A percentile compares a stretch with the other conserved stretches of the same genome.
These are phyloP conservation scores for Aethionema arabicum DNA, from an alignment of 345 rosid species.

Conservation along the genomic window DNA sequence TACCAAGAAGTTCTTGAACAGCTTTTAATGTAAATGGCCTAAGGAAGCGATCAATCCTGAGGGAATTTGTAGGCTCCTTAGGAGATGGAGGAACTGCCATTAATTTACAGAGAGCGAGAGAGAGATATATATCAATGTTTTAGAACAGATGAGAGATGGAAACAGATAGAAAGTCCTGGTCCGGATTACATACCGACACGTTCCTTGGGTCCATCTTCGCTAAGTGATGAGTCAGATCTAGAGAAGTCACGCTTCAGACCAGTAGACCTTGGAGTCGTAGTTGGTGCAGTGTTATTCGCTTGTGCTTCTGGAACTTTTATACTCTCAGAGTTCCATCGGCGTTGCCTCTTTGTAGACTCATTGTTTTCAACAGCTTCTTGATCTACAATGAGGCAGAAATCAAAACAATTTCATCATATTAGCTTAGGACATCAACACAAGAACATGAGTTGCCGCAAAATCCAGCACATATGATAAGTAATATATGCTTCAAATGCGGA, in stretches of 20 bases:
- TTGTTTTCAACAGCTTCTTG: constrained; percentile 58
- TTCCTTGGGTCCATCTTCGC: constrained; percentile 74
- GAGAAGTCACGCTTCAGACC: constrained; percentile 59
- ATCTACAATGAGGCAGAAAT: constrained; percentile 44
- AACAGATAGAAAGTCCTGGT: constrained; percentile 27
- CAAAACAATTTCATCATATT: constrained; percentile 1
- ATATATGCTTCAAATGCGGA: constrained; percentile 14
- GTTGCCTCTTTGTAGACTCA: constrained; percentile 84
- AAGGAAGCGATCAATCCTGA: constrained; percentile 80
- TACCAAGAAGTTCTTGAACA: constrained; percentile 91
- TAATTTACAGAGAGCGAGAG: too few species aligned
- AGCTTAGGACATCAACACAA: not conserved
- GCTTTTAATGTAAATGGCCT: constrained; percentile 98
- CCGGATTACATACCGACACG: constrained; percentile 66
- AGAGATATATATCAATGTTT: constrained; percentile 5
- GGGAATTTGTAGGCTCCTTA: constrained; percentile 72
- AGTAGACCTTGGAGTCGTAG: constrained; percentile 59
- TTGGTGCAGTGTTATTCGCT: constrained; percentile 40
- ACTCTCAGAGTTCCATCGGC: constrained; percentile 82
- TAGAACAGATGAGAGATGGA: constrained; percentile 6
- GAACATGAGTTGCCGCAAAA: not conserved
- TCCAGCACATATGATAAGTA: not conserved
- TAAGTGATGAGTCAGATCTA: constrained; percentile 58
- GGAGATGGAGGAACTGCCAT: constrained; percentile 84
- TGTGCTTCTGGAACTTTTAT: constrained; percentile 61